Base-by-base conservation (phyloP, 768 basidiomycete species). In the Boletus rufocinnamomeus region DNA sequence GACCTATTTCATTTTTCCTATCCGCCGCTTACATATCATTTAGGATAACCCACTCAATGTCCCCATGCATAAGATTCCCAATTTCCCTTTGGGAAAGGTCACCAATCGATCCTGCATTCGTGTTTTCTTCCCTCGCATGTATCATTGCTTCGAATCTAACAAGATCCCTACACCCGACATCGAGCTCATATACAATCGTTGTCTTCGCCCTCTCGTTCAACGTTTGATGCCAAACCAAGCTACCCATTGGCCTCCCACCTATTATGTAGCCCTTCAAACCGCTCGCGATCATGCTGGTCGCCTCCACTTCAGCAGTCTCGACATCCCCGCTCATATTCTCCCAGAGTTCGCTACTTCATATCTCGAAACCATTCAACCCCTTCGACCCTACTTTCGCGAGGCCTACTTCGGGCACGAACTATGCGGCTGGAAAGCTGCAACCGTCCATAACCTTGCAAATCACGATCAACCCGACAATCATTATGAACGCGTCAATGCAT, bases 321-420 rank as follows among this genome's bases (percentile, higher is more conserved):
- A 60, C 10, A 49, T 60, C 14, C 56, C 55, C 1, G 32, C 19
- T 9, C 38, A 40, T 17, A 6, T 40, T 10, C 40, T 40, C n/a
- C n/a, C 19, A 19, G 40, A 40, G 6, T 40, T 40, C 19, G 40
- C 40, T 16, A 19, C 17, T 19, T n/a, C 17, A 16, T 41, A 41
- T n/a, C n/a, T 41, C 3, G 19, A 41, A 21, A 6, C 7, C 3
- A 9, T 40, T 19, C 38, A n/a, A 40, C 17, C 17, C 0, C 25
- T 59, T 5, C 43, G 21, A 2, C 58, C 58, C 1, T 38, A 52
- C 9, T 60, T 60, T 46, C 23, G 4, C 0, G 57, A 64, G 21
- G 55, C 57, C 0, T 64, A 64, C 16, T 64, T 63, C 13, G 55
- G n/a, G 0, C 61, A 64, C 32, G 63, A 64, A 28, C 28, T 64